These are phyloP conservation scores for Cyphellophora europaea DNA, from an alignment of 2,329 filamentous ascomycete genomes.

Conservation along the genomic window DNA sequence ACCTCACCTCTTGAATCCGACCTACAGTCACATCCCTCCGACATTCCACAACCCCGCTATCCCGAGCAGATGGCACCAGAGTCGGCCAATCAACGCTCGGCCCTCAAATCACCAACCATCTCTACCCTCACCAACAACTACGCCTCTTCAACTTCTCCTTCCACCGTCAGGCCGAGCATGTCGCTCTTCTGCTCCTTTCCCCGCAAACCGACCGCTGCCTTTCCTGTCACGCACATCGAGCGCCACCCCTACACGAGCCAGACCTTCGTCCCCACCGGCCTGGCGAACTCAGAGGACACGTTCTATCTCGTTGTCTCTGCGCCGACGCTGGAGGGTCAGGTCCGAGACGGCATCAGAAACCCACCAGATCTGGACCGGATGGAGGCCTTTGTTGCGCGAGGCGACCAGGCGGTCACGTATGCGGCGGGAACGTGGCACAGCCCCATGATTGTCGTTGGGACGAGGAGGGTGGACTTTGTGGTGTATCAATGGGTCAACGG, in stretches of 20 bases:
- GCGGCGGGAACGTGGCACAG: constrained; percentile 90
- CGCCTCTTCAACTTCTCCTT: constrained; percentile 40
- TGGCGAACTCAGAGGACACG: constrained; percentile 20
- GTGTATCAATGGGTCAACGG: constrained; percentile 86
- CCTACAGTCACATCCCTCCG: constrained; percentile 35
- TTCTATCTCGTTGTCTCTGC: constrained; percentile 81
- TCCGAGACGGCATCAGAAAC: constrained; percentile 29
- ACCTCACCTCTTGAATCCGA: constrained; percentile 56
- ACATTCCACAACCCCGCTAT: constrained; percentile 13
- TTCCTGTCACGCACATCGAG: constrained; percentile 61
- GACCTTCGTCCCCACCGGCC: constrained; percentile 70
- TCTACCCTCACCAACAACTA: constrained; percentile 68
- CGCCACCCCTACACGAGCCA: constrained; percentile 91
- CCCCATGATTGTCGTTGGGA: constrained; percentile 82
- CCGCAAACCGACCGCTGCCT: constrained; percentile 38
- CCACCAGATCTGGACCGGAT: constrained; percentile 64
- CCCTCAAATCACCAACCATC: constrained; percentile 76
- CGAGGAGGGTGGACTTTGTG: constrained; percentile 66
- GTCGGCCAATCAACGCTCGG: constrained; percentile 75
- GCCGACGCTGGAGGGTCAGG: constrained; percentile 49
- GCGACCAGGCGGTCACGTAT: constrained; percentile 81
- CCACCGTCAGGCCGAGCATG: constrained; percentile 49
- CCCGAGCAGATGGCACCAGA: constrained; percentile 40
- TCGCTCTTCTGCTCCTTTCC: constrained; percentile 85
- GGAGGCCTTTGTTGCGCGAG: constrained; percentile 68